Conservation (phyloP, 2,329 filamentous ascomycete species). For the Pestalotiopsis fici region DNA sequence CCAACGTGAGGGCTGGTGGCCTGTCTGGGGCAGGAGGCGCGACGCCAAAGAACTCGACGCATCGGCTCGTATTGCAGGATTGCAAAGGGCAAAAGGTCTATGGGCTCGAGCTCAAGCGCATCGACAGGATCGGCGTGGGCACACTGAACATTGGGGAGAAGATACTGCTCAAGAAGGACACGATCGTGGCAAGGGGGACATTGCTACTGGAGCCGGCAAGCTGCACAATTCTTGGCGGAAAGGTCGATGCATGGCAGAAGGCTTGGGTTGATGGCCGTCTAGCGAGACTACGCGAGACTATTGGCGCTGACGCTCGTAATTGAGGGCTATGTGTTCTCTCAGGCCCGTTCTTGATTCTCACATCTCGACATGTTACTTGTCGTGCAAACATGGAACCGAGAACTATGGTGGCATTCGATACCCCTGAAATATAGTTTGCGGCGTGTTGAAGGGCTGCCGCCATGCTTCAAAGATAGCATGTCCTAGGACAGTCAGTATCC, state of each 20-base stretch:
- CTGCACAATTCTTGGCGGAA: constrained; percentile 80
- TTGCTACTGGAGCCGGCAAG: constrained; percentile 73
- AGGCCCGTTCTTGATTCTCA: background rate
- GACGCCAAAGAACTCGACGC: constrained; percentile 57
- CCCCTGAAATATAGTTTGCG: background rate
- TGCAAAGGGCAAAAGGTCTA: constrained; percentile 67
- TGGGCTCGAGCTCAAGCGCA: constrained; percentile 69
- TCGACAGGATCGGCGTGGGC: constrained; percentile 66
- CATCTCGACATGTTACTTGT: background rate
- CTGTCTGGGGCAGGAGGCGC: constrained; percentile 15
- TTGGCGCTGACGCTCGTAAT: constrained; percentile 36
- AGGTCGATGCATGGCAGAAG: constrained; percentile 78
- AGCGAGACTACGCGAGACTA: constrained; percentile 63
- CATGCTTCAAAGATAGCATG: background rate
- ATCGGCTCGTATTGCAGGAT: constrained; percentile 84
- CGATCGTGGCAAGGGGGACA: constrained; percentile 71
- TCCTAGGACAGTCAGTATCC: too few relatives aligned
- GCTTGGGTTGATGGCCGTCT: constrained; percentile 75
- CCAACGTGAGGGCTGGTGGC: background rate
- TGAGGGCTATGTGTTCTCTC: background rate
- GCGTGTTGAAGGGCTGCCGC: background rate
- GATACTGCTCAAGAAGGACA: constrained; percentile 67
- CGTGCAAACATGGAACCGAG: background rate
- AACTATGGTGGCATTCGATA: background rate
- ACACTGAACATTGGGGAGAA: constrained; percentile 79